Conservation (phyloP, 768 basidiomycete genomes). For the Amanita brunnescens region DNA sequence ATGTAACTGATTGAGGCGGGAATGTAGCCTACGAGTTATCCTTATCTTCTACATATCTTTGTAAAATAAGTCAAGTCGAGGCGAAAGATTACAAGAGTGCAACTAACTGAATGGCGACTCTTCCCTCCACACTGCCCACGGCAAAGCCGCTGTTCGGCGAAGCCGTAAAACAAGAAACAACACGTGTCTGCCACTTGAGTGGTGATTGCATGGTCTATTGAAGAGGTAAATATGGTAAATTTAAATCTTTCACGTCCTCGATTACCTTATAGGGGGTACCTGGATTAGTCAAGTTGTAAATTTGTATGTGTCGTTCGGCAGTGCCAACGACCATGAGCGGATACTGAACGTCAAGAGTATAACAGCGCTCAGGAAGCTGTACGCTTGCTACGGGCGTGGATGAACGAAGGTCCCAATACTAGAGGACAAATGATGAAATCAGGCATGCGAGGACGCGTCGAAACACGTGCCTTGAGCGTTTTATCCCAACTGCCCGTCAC, state of each 20-base stretch:
- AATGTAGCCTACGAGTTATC: slow-evolving; percentile 41
- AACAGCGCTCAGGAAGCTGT: slow-evolving; percentile 83
- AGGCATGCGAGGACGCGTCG: neutral
- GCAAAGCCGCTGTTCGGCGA: slow-evolving; percentile 64
- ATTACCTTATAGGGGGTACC: slow-evolving; percentile 66
- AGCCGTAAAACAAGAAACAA: slow-evolving; percentile 74
- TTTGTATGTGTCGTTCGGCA: slow-evolving; percentile 86
- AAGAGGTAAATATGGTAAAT: slow-evolving; percentile 8
- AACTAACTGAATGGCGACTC: slow-evolving; percentile 92
- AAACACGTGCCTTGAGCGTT: slow-evolving; percentile 71
- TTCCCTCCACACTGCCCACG: slow-evolving; percentile 80
- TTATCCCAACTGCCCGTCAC: slow-evolving; percentile 98
- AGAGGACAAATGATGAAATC: slow-evolving; percentile 3
- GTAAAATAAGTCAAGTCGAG: neutral
- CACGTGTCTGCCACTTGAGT: slow-evolving; percentile 89
- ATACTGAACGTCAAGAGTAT: slow-evolving; percentile 75
- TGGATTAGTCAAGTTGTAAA: slow-evolving; percentile 82
- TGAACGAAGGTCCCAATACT: slow-evolving; percentile 92
- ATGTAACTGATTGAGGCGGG: neutral
- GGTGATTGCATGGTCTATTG: slow-evolving; percentile 72
- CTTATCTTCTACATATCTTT: slow-evolving; percentile 84
- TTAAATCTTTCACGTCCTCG: no score
- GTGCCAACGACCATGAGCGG: slow-evolving; percentile 89
- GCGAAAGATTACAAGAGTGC: neutral
- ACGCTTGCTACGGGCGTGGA: slow-evolving; percentile 72